phyloP scores from a whole-genome alignment of 768 basidiomycete species.

The Lentinula sp. region DNA sequence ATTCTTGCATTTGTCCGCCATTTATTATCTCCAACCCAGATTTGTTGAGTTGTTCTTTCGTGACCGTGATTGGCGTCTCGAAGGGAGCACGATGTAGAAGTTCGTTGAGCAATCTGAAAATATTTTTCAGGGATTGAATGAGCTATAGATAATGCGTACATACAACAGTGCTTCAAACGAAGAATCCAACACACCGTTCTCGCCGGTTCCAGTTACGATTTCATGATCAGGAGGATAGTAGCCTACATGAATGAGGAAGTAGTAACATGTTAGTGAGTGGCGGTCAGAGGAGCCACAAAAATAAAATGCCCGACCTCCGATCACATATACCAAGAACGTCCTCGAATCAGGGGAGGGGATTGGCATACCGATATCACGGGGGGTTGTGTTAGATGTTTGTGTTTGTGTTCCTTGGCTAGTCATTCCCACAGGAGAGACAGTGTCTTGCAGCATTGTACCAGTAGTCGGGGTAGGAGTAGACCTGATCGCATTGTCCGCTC shows the following conservation, averaged over 20 bases:
- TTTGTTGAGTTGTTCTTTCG: slow-evolving; percentile 80
- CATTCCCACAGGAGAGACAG: neutral
- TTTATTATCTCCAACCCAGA: slow-evolving; percentile 77
- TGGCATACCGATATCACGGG: neutral
- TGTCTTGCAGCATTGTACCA: neutral
- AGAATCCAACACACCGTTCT: slow-evolving; percentile 62
- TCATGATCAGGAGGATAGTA: slow-evolving; percentile 90
- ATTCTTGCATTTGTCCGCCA: slow-evolving; percentile 41
- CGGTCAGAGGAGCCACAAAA: neutral
- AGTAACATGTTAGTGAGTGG: neutral
- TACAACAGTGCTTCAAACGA: slow-evolving; percentile 70
- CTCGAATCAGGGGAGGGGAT: slow-evolving; percentile 30
- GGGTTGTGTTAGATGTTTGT: neutral
- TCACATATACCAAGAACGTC: slow-evolving; percentile 89
- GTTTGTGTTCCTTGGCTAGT: neutral
- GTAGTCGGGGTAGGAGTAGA: slow-evolving; percentile 13
- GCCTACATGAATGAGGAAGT: slow-evolving; percentile 35
- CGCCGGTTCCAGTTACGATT: slow-evolving; percentile 72
- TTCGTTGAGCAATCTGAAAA: slow-evolving; percentile 72
- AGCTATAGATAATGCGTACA: slow-evolving; percentile 17
- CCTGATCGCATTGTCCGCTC: slow-evolving; percentile 58
- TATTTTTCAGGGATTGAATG: neutral
- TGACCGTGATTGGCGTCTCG: slow-evolving; percentile 70
- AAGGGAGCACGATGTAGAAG: slow-evolving; percentile 59
- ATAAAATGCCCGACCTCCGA: slow-evolving; percentile 51